Base-by-base conservation (phyloP, 352 stramenopile species). In the Pythium grandisporangium region DNA sequence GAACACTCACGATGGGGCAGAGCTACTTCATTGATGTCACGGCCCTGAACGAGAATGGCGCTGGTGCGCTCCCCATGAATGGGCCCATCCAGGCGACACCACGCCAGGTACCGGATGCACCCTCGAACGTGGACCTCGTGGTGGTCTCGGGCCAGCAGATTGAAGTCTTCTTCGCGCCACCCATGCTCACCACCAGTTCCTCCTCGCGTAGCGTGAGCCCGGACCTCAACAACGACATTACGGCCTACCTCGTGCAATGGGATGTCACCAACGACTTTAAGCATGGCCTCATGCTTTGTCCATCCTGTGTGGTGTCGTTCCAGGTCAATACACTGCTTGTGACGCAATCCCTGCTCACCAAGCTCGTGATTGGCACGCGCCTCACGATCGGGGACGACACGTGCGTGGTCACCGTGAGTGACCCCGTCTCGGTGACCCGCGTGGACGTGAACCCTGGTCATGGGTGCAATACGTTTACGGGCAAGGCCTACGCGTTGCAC, bases 191-290 rank as follows among this genome's bases (percentile, higher is more conserved):
- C 8, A n/a, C n/a, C n/a, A n/a, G n/a, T n/a, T n/a, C n/a, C n/a
- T n/a, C n/a, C n/a, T 61, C 54, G 0, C 63, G 63, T 23, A 84
- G 69, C 43, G 61, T 81, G 33, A 74, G 61, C 26, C 69, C 75
- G 8, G 70, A 71, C 30, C 77, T 80, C 38, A 87, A 90, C 58
- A 85, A 72, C 44, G 80, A 94, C 39, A 96, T 96, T 30, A 73
- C 65, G 27, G 68, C 72, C 2, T 96, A 96, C 51, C 75, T 90
- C 37, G 62, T 96, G 6, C 85, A 96, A 58, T 96, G 86, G 85
- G 83, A 96, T 43, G 61, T 71, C 14, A 49, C 43, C 1, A 50
- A 58, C 21, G 59, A 66, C 6, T 96, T 95, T 36, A 78, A 70
- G 37, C 77, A 88, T 34, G 74, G 71, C 0, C 60, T 70, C 1